Evolutionary conservation across 1,284 basidiomycete species (phyloP), one percentile per base, ranked within the genome.

Genomic region (Mrakiaceae sp.): DNA sequence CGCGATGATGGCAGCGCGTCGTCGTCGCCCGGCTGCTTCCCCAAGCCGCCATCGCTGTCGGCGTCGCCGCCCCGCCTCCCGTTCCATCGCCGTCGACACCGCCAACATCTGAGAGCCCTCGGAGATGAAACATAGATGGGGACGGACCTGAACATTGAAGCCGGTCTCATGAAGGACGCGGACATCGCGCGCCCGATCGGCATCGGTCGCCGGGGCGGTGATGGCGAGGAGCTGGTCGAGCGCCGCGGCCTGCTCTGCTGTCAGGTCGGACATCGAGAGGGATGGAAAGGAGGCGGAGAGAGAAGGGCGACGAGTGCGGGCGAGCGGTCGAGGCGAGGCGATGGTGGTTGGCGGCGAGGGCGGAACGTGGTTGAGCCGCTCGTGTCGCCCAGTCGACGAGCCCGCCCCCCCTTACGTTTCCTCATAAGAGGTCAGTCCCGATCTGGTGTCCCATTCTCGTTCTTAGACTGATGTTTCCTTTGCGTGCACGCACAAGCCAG

Each of bases 111-210:
- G 42, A 52, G 49, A 51, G 16, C 46, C 16, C 8, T 6, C 53
- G 49, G 27, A 67, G 52, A 55, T 27, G 53, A 50, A 54, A 52
- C 48, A 14, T 39, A 47, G 16, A 16, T 14, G 40, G 52, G 16
- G 40, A 69, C 74, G 58, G 16, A 76, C 76, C 70, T 77, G 72
- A 6, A 78, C 71, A 66, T 78, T 71, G 73, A 73, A 78, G 6
- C 71, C 72, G 56, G 72, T 72, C 62, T 77, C 74, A 0, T 72
- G 63, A 3, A 78, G 65, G 39, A 78, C 55, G 12, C 72, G 69
- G 61, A 76, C 72, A 62, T 76, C 75, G 14, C 76, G 64, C 16
- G 72, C 69, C 5, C 71, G 66, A 3, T 73, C 70, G 2, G 70
- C 70, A 6, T 68, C 64, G 7, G 71, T 72, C 1, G 67, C 68